These are phyloP conservation scores for Neurospora tetrasperma DNA, from an alignment of 495 filamentous ascomycete genomes.

Conservation along the genomic window DNA sequence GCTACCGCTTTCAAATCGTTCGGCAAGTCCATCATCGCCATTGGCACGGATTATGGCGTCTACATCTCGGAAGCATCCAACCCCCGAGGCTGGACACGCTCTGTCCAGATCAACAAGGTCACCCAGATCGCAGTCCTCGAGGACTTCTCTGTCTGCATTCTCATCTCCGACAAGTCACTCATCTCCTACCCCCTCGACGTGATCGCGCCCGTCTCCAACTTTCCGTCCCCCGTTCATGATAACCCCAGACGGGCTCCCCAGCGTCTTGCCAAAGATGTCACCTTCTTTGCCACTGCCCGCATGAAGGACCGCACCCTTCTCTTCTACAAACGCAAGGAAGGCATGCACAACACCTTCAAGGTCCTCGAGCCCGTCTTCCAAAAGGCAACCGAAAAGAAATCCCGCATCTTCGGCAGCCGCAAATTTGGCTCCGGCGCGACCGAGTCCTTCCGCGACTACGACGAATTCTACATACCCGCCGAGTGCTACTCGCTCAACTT, in stretches of 20 bases:
- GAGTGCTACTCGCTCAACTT: slow-evolving; percentile 93
- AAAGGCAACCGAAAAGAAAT: slow-evolving; percentile 67
- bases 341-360: slow-evolving; percentile 86
- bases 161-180: slow-evolving; percentile 82
- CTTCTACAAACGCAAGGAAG: slow-evolving; percentile 94
- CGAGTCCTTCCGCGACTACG: slow-evolving; percentile 95
- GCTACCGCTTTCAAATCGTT: slow-evolving; percentile 77
- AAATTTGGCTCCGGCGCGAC: slow-evolving; percentile 52
- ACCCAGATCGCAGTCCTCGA: slow-evolving; percentile 92
- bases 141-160: slow-evolving; percentile 83
- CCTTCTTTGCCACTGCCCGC: slow-evolving; percentile 87
- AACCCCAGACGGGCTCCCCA: slow-evolving; percentile 69
- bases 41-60: slow-evolving; percentile 91
- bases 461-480: slow-evolving; percentile 97
- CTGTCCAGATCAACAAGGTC: slow-evolving; percentile 63
- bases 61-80: slow-evolving; percentile 78
- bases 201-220: slow-evolving; percentile 63
- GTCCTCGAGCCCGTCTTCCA: slow-evolving; percentile 92
- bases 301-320: slow-evolving; percentile 95
- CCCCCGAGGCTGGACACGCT: slow-evolving; percentile 78
- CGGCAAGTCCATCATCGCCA: slow-evolving; percentile 81
- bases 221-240: slow-evolving; percentile 49
- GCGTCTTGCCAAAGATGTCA: slow-evolving; percentile 85
- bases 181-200: slow-evolving; percentile 93
- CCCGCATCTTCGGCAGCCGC: slow-evolving; percentile 52